phyloP scores from a whole-genome alignment of 805 yeast species.

The Candida ponderosae region DNA sequence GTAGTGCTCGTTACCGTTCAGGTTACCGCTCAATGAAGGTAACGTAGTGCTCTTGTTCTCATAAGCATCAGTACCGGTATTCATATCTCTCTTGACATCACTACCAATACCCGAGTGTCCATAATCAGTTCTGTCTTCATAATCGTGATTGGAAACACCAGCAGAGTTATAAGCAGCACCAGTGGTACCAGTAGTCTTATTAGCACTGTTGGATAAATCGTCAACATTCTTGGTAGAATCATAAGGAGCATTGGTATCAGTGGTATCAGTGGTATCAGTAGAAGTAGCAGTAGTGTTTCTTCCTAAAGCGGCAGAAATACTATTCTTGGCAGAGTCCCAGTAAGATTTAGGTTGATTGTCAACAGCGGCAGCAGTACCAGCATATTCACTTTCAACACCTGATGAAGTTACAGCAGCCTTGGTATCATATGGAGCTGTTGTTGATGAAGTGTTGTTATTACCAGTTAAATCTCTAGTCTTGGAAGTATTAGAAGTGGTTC shows the following conservation, averaged over 20 bases:
- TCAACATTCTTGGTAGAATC: too few relatives aligned
- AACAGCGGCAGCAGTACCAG: too few relatives aligned
- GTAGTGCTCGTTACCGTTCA: slow-evolving; percentile 1
- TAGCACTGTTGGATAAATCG: too few relatives aligned
- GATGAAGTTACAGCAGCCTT: too few relatives aligned
- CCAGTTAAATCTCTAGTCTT: too few relatives aligned
- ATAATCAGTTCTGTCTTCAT: not conserved
- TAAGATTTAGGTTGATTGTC: not conserved
- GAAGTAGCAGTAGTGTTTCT: not conserved
- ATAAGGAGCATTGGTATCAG: too few relatives aligned
- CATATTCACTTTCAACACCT: too few relatives aligned
- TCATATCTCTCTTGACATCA: slow-evolving; percentile 10
- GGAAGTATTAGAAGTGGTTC: too few relatives aligned
- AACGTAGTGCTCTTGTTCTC: slow-evolving; percentile 17
- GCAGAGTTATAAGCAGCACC: not conserved
- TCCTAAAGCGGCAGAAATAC: not conserved
- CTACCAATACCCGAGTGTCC: slow-evolving; percentile 2
- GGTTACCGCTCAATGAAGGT: too few relatives aligned
- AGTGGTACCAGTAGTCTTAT: not conserved
- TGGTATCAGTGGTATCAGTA: not conserved
- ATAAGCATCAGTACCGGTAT: not conserved
- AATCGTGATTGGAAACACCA: not conserved
- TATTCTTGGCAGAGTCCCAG: not conserved
- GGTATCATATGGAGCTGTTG: too few relatives aligned
- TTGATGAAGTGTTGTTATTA: too few relatives aligned